phyloP scores from a whole-genome alignment of 352 stramenopile genomes.

The Phytophthora colocasiae region DNA sequence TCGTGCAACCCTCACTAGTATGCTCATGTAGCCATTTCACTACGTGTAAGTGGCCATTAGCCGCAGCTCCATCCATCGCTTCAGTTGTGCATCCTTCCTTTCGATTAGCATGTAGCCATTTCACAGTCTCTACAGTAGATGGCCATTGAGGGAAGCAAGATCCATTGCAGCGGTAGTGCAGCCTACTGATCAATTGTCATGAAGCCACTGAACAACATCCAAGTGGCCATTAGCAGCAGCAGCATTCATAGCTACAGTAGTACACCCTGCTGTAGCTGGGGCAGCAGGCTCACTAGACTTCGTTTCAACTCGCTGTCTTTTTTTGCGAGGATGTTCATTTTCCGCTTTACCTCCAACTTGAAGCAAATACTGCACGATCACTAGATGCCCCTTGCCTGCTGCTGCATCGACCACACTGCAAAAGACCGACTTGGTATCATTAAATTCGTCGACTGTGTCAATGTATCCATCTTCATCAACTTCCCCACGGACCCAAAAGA shows the following conservation, averaged over 20 bases:
- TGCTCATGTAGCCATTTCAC: conserved; percentile 20
- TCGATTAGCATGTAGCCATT: conserved; percentile 23
- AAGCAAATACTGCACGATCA: conserved; percentile 22
- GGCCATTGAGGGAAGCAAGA: conserved; percentile 12
- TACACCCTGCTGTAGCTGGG: neutral
- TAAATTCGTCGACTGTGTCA: neutral
- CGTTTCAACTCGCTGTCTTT: neutral
- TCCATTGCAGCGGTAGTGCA: conserved; percentile 17
- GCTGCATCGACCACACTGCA: conserved; percentile 16
- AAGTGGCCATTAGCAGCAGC: conserved; percentile 18
- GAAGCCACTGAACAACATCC: conserved; percentile 19
- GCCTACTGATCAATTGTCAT: conserved; percentile 5
- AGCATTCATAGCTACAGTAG: conserved; percentile 11
- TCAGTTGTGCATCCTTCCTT: conserved; percentile 6
- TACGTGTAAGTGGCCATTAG: conserved; percentile 10
- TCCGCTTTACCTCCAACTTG: conserved; percentile 2
- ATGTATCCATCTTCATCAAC: conserved; percentile 2
- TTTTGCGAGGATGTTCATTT: conserved; percentile 1
- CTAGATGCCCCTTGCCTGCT: conserved; percentile 20
- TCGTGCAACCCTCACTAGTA: conserved; percentile 13
- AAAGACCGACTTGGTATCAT: neutral
- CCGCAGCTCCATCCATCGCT: conserved; percentile 20
- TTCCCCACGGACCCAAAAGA: conserved; percentile 9
- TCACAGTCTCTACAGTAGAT: conserved; percentile 17
- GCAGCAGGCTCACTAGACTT: neutral